A percentile compares a stretch with the other conserved stretches of the same genome.
phyloP scores from a whole-genome alignment of 768 basidiomycete species.

The Phylloporus sp. region DNA sequence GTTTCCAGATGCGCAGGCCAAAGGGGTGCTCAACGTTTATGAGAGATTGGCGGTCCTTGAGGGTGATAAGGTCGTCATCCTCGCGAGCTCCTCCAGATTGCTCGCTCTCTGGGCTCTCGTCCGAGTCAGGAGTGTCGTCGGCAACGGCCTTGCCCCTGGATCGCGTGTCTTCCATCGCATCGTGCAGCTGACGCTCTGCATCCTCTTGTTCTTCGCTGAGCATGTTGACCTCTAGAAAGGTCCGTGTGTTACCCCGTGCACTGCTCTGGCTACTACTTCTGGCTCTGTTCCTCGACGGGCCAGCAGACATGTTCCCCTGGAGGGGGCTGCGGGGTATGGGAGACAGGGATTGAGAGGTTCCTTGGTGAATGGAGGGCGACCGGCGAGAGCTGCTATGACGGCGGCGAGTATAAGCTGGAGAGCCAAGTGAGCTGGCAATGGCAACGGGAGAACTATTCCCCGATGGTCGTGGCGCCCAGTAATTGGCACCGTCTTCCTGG shows the following conservation, averaged over 20 bases:
- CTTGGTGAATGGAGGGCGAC: conserved; percentile 64
- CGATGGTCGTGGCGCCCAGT: conserved; percentile 29
- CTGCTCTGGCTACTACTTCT: conserved; percentile 66
- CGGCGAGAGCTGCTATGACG: conserved; percentile 54
- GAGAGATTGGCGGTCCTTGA: conserved; percentile 94
- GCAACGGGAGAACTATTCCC: conserved; percentile 37
- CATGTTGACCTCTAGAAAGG: conserved; percentile 39
- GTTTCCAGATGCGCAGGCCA: conserved; percentile 99
- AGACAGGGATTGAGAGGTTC: conserved; percentile 52
- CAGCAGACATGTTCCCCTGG: conserved; percentile 48
- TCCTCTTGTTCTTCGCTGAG: conserved; percentile 57
- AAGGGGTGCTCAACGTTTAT: conserved; percentile 99
- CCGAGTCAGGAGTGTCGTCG: conserved; percentile 39
- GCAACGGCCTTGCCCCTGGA: conserved; percentile 40
- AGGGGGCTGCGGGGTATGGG: conserved; percentile 45
- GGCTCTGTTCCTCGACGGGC: conserved; percentile 44
- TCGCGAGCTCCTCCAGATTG: conserved; percentile 20
- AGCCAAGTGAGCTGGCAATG: conserved; percentile 18
- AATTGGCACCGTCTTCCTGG: conserved; percentile 26
- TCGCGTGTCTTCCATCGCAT: conserved; percentile 29
- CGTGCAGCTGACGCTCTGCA: conserved; percentile 35
- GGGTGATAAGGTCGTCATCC: conserved; percentile 85
- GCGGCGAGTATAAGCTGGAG: conserved; percentile 35
- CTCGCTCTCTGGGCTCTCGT: conserved; percentile 38
- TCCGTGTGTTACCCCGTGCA: conserved; percentile 45